These are phyloP conservation scores for Suillus lakei DNA, from an alignment of 768 basidiomycete species.

Conservation along the genomic window DNA sequence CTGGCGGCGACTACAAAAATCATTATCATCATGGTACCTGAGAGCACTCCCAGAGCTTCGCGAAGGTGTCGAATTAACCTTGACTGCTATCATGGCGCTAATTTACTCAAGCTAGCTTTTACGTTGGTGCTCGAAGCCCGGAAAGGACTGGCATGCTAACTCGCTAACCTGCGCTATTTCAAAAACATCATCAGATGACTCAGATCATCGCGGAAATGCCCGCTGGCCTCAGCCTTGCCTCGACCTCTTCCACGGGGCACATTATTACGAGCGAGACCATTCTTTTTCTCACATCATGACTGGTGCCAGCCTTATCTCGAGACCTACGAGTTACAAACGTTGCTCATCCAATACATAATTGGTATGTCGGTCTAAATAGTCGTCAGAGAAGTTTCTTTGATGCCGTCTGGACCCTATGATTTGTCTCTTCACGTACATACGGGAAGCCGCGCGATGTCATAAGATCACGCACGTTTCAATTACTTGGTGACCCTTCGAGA, in stretches of 20 bases:
- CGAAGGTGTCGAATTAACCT: slow-evolving; percentile 1
- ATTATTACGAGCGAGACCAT: background rate
- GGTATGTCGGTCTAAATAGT: background rate
- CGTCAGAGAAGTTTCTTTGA: background rate
- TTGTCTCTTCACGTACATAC: background rate
- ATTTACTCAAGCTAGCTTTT: background rate
- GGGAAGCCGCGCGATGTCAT: background rate
- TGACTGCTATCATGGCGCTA: background rate
- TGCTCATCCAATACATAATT: slow-evolving; percentile 1
- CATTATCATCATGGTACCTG: background rate
- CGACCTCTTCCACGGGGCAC: background rate
- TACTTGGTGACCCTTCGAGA: background rate
- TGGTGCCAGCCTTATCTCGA: background rate
- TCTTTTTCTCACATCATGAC: slow-evolving; percentile 2
- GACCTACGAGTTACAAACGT: background rate
- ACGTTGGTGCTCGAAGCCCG: background rate
- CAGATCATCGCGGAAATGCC: background rate
- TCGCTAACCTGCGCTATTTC: background rate
- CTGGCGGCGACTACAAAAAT: background rate
- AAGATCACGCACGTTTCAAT: background rate
- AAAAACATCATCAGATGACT: background rate
- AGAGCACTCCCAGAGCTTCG: background rate
- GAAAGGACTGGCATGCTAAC: background rate
- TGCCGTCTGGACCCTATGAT: background rate
- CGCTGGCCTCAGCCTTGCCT: background rate